A percentile compares a stretch with the other conserved stretches of the same genome.
Evolutionary conservation across 1,284 basidiomycete genomes (phyloP).

Genomic region (Sporisorium sorghi): DNA sequence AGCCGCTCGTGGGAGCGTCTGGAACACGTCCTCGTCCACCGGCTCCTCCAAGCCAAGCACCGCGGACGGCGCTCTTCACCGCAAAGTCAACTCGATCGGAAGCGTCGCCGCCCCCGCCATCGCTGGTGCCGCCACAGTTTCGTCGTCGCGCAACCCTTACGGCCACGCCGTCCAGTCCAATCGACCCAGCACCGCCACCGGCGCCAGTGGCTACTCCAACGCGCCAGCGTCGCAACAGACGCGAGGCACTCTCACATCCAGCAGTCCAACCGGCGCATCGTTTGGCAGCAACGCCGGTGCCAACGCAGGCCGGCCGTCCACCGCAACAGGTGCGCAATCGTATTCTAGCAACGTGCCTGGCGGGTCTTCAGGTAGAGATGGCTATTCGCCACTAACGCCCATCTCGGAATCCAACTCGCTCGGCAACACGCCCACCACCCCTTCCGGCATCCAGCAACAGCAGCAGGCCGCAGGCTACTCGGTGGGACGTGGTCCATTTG

Average conservation of each 20-base stretch:
- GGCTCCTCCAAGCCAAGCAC: conserved; percentile 23
- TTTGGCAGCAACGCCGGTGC: conserved; percentile 20
- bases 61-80: conserved; percentile 39
- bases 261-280: conserved; percentile 42
- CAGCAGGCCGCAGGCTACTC: conserved; percentile 52
- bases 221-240: conserved; percentile 5
- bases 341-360: conserved; percentile 15
- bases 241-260: conserved; percentile 14
- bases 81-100: conserved; percentile 56
- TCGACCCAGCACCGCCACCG: conserved; percentile 59
- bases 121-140: conserved; percentile 20
- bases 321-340: conserved; percentile 42
- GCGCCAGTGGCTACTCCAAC: conserved; percentile 41
- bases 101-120: conserved; percentile 28
- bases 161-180: conserved; percentile 19
- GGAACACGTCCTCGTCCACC: conserved; percentile 31
- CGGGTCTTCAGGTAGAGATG: conserved; percentile 10
- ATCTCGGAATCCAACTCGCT: conserved; percentile 52
- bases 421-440: conserved; percentile 46
- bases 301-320: conserved; percentile 39
- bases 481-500: conserved; percentile 61
- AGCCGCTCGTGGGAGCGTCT: conserved; percentile 32
- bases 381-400: conserved; percentile 49
- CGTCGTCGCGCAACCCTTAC: conserved; percentile 15
- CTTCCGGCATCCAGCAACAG: conserved; percentile 33